Evolutionary conservation across 495 filamentous ascomycete genomes (phyloP), one percentile per base, ranked within the genome.

Genomic region (Hypoxylon crocopeplum): DNA sequence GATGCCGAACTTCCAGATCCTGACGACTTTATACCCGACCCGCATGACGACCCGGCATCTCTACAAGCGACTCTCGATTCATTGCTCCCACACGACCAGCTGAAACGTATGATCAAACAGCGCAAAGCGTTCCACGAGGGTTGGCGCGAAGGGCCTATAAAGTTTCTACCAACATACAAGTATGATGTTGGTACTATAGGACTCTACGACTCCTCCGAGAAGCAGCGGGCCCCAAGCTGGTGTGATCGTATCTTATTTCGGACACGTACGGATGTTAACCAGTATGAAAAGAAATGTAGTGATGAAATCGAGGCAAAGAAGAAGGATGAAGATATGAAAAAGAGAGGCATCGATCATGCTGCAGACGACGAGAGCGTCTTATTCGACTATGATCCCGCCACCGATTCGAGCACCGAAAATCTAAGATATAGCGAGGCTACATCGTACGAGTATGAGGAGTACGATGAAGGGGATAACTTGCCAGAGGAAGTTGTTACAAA

Each of bases 111-210:
- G 59, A 91, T 93, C 56, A 83, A 77, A 52, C 78, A 84, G 22
- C 82, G 84, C 7, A 93, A 89, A 69, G 84, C 87, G 5, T 96
- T 98, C 55, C 84, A 94, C 52, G 88, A 94, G 55, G 93, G 92
- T 5, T 99, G 93, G 91, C 80, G 81, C 21, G 95, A 99, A 75
- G 95, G 95, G 0, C 77, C 83, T 6, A 95, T 99, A 33, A 80
- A 80, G 5, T 99, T 98, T 67, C 68, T 97, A 22, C 95, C 95
- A 10, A 95, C 93, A 0, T 99, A 95, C 68, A 95, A 95, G 72
- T 99, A 98, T 61, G 95, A 99, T 66, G 81, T 94, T 30, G 95
- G 95, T n/a, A 96, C 88, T 30, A 86, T 97, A 48, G 90, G 90
- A 3, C 81, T 89, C 53, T 98, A 97, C 69, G 95, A 99, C 74